Base-by-base conservation (phyloP, 495 filamentous ascomycete genomes). In the Penicillium steckii region DNA sequence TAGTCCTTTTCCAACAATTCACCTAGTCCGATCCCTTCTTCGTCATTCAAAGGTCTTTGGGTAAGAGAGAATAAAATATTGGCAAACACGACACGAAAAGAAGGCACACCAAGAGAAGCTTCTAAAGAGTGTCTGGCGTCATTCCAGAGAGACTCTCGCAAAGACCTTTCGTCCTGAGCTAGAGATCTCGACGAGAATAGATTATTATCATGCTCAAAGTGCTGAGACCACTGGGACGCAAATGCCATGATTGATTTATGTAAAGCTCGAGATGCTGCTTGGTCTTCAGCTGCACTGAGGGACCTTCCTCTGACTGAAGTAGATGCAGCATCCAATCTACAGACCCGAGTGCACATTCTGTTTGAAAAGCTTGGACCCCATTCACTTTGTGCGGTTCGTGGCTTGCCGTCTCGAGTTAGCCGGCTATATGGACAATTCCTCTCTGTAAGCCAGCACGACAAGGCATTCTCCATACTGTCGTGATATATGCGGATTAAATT, bases 391-490 rank as follows among this genome's bases (percentile, higher is more conserved):
- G 18, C 8, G 21, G 18, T 41, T 3, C 4, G 12, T 21, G 19
- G 9, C 8, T n/a, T 41, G 21, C 38, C 38, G 8, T 15, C 9
- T 37, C 2, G 1, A 4, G 32, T 6, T 15, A 17, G 15, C 18
- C 21, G 38, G 30, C 59, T 64, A 58, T 76, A 78, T 9, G 74
- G 75, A 38, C 75, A 78, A 10, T 68, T 77, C 45, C 63, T 59
- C 53, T 79, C 75, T 0, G 71, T 74, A 40, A 79, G 45, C 75
- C 75, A 79, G 40, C 75, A 79, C 4, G 71, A 66, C 9, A 79
- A 51, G 4, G 72, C 72, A 29, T 75, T 75, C 52, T 79, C 75
- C 52, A 79, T 67, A 24, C 67, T 72, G 44, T 79, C 75, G 37
- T 77, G 72, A 46, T 79, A 79, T 22, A 79, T 73, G 21, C 60